Conservation (phyloP, 116 monocot genomes). For the Papilionanthe hybrid region DNA sequence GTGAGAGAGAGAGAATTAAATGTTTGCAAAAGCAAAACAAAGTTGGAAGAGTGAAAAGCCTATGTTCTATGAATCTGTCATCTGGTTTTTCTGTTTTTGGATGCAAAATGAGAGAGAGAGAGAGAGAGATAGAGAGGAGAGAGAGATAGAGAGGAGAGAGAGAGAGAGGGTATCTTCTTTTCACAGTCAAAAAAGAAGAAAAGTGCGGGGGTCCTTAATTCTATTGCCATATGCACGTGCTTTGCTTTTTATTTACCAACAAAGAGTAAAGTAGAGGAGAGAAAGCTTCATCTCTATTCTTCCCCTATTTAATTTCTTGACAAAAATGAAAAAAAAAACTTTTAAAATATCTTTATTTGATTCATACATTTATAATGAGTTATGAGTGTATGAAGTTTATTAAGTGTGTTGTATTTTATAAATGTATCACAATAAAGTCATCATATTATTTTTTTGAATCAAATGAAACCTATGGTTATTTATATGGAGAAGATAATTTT, state of each 20-base stretch:
- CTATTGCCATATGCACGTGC: background rate
- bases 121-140: too few relatives aligned
- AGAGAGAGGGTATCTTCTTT: background rate
- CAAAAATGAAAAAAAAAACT: background rate
- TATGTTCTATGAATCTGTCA: constrained; percentile 1
- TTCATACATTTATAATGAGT: too few relatives aligned
- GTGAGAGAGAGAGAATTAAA: background rate
- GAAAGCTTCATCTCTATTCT: background rate
- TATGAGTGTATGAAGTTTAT: background rate
- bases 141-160: too few relatives aligned
- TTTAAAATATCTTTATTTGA: background rate
- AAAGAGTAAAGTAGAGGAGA: constrained; percentile 4
- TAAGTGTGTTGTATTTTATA: background rate
- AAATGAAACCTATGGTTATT: too few relatives aligned
- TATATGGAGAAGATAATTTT: too few relatives aligned
- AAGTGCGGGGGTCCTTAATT: constrained; percentile 1
- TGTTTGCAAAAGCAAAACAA: constrained; percentile 2
- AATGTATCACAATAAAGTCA: background rate
- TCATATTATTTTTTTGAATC: background rate
- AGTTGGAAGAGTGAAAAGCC: constrained; percentile 3
- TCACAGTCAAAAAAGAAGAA: background rate
- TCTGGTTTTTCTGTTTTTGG: constrained; percentile 4
- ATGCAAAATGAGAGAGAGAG: background rate
- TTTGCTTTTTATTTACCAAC: constrained; percentile 1
- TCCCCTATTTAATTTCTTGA: background rate